A percentile compares a stretch with the other conserved stretches of the same genome.
These are phyloP conservation scores for Stephania yunnanensis DNA, from an alignment of 164 flowering plant species.

Conservation along the genomic window DNA sequence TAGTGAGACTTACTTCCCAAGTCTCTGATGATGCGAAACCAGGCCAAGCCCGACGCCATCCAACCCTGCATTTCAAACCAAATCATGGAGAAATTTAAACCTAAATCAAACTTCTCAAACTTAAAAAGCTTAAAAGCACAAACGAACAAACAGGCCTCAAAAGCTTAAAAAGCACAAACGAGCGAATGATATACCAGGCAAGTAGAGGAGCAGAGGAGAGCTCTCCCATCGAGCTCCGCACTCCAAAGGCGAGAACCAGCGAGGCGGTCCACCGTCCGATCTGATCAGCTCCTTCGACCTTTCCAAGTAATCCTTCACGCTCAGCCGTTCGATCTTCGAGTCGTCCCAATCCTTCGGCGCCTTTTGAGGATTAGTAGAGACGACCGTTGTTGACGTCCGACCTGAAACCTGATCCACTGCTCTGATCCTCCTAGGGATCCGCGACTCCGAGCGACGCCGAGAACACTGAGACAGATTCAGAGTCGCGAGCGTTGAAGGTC, in stretches of 20 bases:
- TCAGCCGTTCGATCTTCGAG: constrained; percentile 16
- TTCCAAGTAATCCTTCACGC: constrained; percentile 39
- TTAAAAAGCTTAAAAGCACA: background rate
- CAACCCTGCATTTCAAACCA: constrained; percentile 22
- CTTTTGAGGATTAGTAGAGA: background rate
- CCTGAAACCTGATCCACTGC: background rate
- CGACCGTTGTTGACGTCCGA: background rate
- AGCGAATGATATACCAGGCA: constrained; percentile 38
- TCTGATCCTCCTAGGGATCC: constrained; percentile 1
- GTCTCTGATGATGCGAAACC: constrained; percentile 34
- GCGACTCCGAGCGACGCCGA: background rate
- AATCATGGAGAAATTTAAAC: background rate
- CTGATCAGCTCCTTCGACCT: constrained; percentile 30
- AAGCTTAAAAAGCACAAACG: background rate
- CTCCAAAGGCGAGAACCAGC: constrained; percentile 68
- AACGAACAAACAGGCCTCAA: no score
- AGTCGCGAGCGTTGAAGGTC: background rate
- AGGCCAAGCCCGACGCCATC: constrained; percentile 55
- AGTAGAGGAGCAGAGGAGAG: constrained; percentile 50
- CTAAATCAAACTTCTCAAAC: background rate
- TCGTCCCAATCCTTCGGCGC: constrained; percentile 7
- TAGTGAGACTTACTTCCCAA: constrained; percentile 35
- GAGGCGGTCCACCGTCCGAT: constrained; percentile 57
- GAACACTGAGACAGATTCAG: background rate
- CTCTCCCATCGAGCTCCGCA: constrained; percentile 24